Evolutionary conservation across 305 asterid species (phyloP).

Genomic region (Lippia alba): DNA sequence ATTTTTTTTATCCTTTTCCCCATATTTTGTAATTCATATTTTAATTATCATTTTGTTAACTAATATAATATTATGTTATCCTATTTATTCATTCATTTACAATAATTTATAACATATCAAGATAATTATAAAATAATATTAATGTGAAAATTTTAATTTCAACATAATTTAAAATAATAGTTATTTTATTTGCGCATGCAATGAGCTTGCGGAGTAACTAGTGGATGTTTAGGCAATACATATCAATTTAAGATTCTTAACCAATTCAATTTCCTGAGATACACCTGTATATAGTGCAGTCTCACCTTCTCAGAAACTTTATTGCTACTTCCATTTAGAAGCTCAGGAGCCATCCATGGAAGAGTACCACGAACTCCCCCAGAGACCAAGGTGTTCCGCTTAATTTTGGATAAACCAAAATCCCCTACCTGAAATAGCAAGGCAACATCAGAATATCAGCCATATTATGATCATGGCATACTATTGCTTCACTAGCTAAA

Average conservation of each 20-base stretch:
- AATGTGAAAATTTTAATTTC: no score
- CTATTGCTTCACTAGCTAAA: conserved; percentile 1
- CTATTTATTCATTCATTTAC: no score
- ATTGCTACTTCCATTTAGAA: conserved; percentile 79
- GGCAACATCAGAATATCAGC: conserved; percentile 27
- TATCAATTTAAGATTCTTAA: conserved; percentile 2
- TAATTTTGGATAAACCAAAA: conserved; percentile 84
- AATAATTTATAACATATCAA: no score
- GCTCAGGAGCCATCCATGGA: conserved; percentile 97
- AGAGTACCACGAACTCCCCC: conserved; percentile 91
- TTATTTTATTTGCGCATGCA: no score
- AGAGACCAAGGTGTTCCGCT: conserved; percentile 82
- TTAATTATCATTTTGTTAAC: no score
- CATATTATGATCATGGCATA: background rate
- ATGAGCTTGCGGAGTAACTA: no score
- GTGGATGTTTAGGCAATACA: background rate
- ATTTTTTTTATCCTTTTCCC: no score
- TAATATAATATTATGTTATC: no score
- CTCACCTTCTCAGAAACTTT: conserved; percentile 88
- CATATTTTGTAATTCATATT: no score
- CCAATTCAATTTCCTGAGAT: conserved; percentile 25
- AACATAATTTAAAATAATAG: no score
- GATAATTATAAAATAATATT: no score
- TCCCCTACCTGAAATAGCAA: conserved; percentile 70
- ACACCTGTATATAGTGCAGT: background rate